Base-by-base conservation (phyloP, 2,329 filamentous ascomycete species). In the Fusarium drepaniforme region DNA sequence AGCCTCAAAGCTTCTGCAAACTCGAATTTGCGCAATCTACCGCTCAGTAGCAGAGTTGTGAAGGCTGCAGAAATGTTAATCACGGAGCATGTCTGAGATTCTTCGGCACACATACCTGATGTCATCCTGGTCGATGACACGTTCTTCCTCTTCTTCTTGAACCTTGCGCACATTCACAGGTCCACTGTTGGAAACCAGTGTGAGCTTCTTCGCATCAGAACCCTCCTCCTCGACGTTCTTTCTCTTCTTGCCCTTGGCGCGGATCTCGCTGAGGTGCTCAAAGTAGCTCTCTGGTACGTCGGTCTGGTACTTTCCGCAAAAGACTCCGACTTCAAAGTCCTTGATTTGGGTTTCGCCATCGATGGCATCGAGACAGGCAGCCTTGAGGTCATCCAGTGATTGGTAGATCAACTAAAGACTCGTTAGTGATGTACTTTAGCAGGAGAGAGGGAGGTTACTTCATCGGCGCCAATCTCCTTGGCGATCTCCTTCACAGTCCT, bases 311-410 rank as follows among this genome's bases (percentile, higher is more conserved):
- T 92, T 91, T 61, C 96, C 96, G 79, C 92, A 95, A 86, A 98
- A 98, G 16, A 98, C 95, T 65, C 96, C 96, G 6, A 97, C 92
- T 81, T 98, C 96, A 77, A 98, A 98, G 67, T 93, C 87, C 16
- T 87, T 87, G 79, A 90, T 80, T 40, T 83, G 81, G 35, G 85
- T 84, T 68, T 89, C 84, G 65, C 89, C 85, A 60, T 91, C 88
- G 73, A 90, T 91, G 4, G 94, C 89, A 75, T 94, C 92, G 1
- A 91, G 88, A 80, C 95, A 98, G 0, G 95, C 91, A 30, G 88
- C 90, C 80, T 93, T 92, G 21, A 98, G 87, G 28, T 44, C 95
- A 3, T 91, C 88, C 1, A 98, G 88, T 6, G 79, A 79, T 69
- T 86, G 85, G 78, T 83, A 88, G 61, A 87, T 92, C 57, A 8